Evolutionary conservation across 257 asterid species (phyloP).

Genomic region (Capsicum pubescens): DNA sequence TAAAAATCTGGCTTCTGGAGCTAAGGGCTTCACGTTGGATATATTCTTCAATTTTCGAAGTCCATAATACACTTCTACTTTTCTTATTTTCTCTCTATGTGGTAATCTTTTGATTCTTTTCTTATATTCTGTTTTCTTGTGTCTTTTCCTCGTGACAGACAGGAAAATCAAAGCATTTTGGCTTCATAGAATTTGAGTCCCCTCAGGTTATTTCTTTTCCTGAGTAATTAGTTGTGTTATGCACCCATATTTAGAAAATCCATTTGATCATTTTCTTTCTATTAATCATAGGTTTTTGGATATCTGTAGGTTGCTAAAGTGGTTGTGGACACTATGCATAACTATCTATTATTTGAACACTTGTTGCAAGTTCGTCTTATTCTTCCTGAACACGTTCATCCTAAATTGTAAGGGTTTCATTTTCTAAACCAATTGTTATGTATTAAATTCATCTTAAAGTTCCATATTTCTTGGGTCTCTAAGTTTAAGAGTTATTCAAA

Average conservation of each 20-base stretch:
- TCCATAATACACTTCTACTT: neutral
- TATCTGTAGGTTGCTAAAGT: slow-evolving; percentile 84
- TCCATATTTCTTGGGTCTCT: neutral
- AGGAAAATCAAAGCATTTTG: slow-evolving; percentile 40
- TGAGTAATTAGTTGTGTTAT: slow-evolving; percentile 4
- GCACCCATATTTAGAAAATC: neutral
- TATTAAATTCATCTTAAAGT: neutral
- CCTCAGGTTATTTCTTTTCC: slow-evolving; percentile 69
- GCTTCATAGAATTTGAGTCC: slow-evolving; percentile 82
- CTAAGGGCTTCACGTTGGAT: neutral
- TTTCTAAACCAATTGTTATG: neutral
- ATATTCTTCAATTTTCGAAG: neutral
- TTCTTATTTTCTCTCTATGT: neutral
- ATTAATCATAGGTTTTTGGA: neutral
- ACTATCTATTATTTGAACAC: slow-evolving; percentile 80
- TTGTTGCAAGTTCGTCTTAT: slow-evolving; percentile 76
- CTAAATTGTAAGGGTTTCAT: slow-evolving; percentile 62
- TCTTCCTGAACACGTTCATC: slow-evolving; percentile 78
- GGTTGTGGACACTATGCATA: slow-evolving; percentile 94
- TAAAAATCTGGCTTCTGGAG: neutral
- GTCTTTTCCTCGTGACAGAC: slow-evolving; percentile 54
- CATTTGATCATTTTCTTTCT: neutral
- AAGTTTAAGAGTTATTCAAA: neutral
- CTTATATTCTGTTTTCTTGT: neutral
- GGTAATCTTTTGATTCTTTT: neutral